These are phyloP conservation scores for Aspergillus niger DNA, from an alignment of 2,329 filamentous ascomycete genomes.

Conservation along the genomic window DNA sequence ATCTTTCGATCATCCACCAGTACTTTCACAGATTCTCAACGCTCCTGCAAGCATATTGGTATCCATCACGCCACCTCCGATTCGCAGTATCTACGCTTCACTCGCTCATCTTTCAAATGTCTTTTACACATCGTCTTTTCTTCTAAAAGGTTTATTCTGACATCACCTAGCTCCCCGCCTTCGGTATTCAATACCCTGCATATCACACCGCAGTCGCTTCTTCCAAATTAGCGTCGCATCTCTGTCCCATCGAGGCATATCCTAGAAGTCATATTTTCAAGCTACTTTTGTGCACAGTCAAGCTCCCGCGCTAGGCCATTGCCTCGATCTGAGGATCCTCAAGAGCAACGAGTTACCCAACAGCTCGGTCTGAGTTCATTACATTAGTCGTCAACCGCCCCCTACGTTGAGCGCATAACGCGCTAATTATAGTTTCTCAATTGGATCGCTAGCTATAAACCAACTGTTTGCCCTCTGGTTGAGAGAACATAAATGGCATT, in stretches of 20 bases:
- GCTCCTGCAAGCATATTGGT: neutral
- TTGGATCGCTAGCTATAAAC: neutral
- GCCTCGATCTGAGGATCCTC: neutral
- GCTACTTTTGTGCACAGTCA: neutral
- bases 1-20: slow-evolving; percentile 3
- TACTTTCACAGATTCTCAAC: neutral
- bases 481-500: slow-evolving; percentile 29
- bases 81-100: neutral
- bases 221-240: neutral
- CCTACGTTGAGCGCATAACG: neutral
- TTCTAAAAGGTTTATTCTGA: neutral
- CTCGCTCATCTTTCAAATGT: neutral
- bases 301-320: neutral
- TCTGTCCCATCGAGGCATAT: neutral
- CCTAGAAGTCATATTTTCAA: neutral
- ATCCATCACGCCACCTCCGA: slow-evolving; percentile 2
- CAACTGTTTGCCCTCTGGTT: neutral
- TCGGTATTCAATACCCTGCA: neutral
- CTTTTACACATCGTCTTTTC: neutral
- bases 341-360: neutral
- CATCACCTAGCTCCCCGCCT: slow-evolving; percentile 1
- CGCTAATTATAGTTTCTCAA: neutral
- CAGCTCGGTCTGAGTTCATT: neutral
- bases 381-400: neutral
- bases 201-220: neutral